phyloP scores from a whole-genome alignment of 257 asterid species.

The Solanum corneliomulleri region DNA sequence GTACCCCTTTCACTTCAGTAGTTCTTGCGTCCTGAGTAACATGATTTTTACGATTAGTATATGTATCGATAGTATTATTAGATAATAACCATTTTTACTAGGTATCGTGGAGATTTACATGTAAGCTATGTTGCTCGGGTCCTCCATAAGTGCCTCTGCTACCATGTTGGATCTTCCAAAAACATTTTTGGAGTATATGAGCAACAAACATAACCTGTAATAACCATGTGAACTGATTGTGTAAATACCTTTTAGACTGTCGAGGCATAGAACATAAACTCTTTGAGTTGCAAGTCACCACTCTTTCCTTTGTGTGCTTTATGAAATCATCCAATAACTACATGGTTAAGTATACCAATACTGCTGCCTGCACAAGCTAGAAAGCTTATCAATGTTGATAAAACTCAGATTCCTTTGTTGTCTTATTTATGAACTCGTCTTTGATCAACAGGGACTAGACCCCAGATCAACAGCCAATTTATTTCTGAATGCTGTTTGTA shows the following conservation, averaged over 20 bases:
- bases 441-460: conserved; percentile 55
- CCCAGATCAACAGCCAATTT: conserved; percentile 88
- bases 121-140: background rate
- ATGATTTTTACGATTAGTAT: background rate
- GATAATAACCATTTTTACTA: background rate
- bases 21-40: background rate
- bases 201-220: background rate
- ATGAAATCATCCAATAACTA: background rate
- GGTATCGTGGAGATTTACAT: background rate
- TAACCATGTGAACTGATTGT: background rate
- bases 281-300: background rate
- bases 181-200: background rate
- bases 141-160: background rate
- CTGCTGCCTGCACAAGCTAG: background rate
- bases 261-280: background rate
- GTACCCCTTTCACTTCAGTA: conserved; percentile 12
- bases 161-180: background rate
- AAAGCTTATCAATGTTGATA: background rate
- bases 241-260: background rate
- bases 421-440: background rate
- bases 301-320: background rate
- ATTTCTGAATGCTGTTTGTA: conserved; percentile 62
- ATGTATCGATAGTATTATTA: background rate
- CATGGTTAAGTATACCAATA: background rate
- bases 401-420: background rate